These are phyloP conservation scores for Ceratocystis cacaofunesta DNA, from an alignment of 2,329 filamentous ascomycete species.

Conservation along the genomic window DNA sequence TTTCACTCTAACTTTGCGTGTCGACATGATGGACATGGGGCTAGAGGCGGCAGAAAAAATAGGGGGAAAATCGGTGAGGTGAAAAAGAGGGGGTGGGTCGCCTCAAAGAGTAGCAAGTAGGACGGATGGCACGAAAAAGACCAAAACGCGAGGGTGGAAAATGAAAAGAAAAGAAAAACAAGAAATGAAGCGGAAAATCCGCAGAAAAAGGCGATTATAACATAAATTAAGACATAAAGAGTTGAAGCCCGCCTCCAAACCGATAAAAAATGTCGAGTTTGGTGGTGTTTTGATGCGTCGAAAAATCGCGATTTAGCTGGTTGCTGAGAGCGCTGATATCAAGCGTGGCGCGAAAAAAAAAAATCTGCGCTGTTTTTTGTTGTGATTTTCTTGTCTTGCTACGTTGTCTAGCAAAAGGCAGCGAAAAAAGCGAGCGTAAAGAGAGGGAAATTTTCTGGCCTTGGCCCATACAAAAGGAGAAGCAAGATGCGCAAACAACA, in stretches of 20 bases:
- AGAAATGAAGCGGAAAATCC: constrained; percentile 24
- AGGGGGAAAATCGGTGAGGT: constrained; percentile 23
- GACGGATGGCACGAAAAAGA: constrained; percentile 16
- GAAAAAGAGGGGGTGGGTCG: constrained; percentile 22
- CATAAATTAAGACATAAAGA: constrained; percentile 17
- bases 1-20: constrained; percentile 62
- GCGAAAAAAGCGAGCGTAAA: constrained; percentile 2
- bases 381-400: constrained; percentile 7
- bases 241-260: constrained; percentile 1
- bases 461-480: background rate
- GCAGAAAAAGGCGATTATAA: constrained; percentile 12
- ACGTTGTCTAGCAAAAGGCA: background rate
- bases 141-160: constrained; percentile 37
- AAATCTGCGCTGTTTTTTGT: constrained; percentile 14
- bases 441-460: background rate
- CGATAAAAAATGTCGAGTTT: constrained; percentile 7
- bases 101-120: constrained; percentile 22
- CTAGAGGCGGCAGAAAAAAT: constrained; percentile 15
- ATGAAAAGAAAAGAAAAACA: constrained; percentile 38
- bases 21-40: constrained; percentile 37
- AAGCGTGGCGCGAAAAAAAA: constrained; percentile 10
- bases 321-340: constrained; percentile 11
- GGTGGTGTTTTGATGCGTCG: constrained; percentile 14
- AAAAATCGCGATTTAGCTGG: constrained; percentile 3
- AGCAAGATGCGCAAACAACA: background rate